A percentile compares a stretch with the other conserved stretches of the same genome.
Conservation (phyloP, 176 grass and related monocot genomes). For the Oryza glaberrima region DNA sequence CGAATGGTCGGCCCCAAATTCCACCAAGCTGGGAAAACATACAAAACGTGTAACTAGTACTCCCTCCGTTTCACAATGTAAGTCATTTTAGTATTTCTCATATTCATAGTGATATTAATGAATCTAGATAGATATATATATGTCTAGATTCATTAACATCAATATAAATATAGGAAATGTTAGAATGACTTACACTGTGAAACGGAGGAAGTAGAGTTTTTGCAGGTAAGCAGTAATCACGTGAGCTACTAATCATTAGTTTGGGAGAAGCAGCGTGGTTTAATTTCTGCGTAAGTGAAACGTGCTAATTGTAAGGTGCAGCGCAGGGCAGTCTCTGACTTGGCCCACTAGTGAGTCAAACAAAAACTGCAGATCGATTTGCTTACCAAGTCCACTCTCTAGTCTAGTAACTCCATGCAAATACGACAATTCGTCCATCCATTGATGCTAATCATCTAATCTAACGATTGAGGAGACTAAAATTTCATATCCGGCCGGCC, state of each 20-base stretch:
- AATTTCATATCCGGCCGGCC: not conserved
- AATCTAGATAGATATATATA: no score
- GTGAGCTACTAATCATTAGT: no score
- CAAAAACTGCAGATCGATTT: not conserved
- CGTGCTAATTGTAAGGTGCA: not conserved
- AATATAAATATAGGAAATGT: no score
- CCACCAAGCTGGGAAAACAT: not conserved
- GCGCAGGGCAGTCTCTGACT: not conserved
- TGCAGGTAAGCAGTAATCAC: not conserved
- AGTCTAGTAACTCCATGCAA: not conserved
- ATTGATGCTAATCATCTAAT: not conserved
- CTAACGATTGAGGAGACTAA: not conserved
- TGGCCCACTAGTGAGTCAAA: not conserved
- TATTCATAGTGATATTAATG: no score
- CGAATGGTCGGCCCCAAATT: not conserved
- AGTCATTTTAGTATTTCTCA: no score
- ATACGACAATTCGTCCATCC: not conserved
- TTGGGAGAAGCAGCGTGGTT: no score
- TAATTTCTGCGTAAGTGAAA: not conserved
- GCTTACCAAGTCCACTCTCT: not conserved
- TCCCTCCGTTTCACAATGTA: no score
- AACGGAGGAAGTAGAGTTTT: not conserved
- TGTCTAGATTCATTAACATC: no score
- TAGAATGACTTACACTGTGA: no score
- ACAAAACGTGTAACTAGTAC: not conserved